phyloP scores from a whole-genome alignment of 495 filamentous ascomycete species.

The Penicillium turbatum region DNA sequence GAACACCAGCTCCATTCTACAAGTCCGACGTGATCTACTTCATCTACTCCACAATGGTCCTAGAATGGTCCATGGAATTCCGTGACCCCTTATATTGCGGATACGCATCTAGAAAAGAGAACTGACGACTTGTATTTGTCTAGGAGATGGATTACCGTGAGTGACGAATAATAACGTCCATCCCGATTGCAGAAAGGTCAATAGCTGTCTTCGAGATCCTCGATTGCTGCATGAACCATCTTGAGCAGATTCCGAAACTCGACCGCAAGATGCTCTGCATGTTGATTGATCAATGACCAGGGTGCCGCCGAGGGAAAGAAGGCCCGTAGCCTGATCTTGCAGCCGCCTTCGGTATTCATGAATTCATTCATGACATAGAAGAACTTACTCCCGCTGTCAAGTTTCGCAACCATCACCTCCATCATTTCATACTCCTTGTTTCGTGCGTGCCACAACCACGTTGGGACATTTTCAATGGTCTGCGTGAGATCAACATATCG shows the following conservation, averaged over 20 bases:
- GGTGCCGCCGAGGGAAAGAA: constrained; percentile 5
- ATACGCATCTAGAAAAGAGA: neutral
- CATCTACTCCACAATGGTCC: neutral
- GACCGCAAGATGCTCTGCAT: constrained; percentile 4
- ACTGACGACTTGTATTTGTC: too few species aligned
- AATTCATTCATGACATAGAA: constrained; percentile 10
- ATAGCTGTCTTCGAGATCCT: constrained; percentile 2
- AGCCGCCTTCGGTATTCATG: neutral
- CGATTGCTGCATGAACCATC: neutral
- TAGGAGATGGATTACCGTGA: too few species aligned
- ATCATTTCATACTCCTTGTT: neutral
- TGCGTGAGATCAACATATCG: neutral
- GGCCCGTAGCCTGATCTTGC: neutral
- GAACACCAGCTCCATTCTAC: neutral
- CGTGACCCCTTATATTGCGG: neutral
- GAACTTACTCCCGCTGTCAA: neutral
- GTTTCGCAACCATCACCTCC: constrained; percentile 1
- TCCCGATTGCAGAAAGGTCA: neutral
- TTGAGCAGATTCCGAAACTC: neutral
- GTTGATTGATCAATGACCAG: neutral
- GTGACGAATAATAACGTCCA: too few species aligned
- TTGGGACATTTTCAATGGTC: neutral
- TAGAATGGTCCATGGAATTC: neutral
- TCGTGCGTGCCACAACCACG: neutral
- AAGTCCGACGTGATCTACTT: neutral